Evolutionary conservation across 129 eudicot species (phyloP), one percentile per base, ranked within the genome.

Genomic region (Flaveria ramosissima): DNA sequence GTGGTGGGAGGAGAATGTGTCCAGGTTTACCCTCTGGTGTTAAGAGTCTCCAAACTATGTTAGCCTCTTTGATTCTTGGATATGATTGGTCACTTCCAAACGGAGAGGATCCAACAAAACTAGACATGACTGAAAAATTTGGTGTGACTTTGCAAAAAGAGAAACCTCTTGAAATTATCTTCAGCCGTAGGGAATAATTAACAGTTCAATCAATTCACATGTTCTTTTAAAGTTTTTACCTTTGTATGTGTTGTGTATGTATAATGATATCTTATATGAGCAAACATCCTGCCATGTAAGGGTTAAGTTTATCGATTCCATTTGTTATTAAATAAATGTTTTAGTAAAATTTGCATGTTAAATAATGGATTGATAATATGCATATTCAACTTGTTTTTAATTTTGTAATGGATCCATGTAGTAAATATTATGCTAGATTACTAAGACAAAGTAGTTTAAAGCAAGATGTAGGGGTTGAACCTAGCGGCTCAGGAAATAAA

Each of bases 1-100:
- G 88, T 27, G 78, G 78, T 12, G 85, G 85, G 43, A 82, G 85
- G 42, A 78, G 89, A 57, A 82, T 85, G 84, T 85, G 86, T 41
- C 89, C 86, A 0, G 84, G 86, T 7, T 32, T 82, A 3, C 82
- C 77, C 0, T 70, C 72, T 47, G 85, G 82, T 1, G 16, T 46
- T 7, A 78, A 75, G 39, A 72, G 81, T 41, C 60, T 78, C 13
- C 76, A 41, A 23, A 69, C 81, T 2, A 77, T 82, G 12, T 53
- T 85, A 24, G 88, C 85, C 4, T 69, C 83, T 61, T 74, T 85
- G 78, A 46, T 85, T 21, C 56, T 63, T 51, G 45, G 46, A 39
- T 85, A 81, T 26, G 78, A 81, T 39, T 82, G 85, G 85, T 10
- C 14, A 27, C 78, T 82, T 43, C 82, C 79, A 23, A 64, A 64